Evolutionary conservation across 306 rosid genomes (phyloP).

Genomic region (Cicer arietinum): DNA sequence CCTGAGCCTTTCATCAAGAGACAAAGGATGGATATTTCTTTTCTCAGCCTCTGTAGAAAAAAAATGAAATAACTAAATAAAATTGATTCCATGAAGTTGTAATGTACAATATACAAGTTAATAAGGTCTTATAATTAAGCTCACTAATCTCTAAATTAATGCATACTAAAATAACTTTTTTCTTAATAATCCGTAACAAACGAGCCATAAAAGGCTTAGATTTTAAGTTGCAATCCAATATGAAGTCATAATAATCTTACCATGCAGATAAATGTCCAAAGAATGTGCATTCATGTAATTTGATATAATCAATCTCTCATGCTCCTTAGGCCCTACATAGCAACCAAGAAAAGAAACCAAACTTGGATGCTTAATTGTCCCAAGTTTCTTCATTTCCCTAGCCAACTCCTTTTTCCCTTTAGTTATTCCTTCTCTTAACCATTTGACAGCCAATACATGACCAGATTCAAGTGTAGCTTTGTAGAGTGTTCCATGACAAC

Average conservation of each 20-base stretch:
- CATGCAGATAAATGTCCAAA: constrained; percentile 72
- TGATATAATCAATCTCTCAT: constrained; percentile 71
- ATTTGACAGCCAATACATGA: constrained; percentile 69
- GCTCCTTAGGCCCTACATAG: constrained; percentile 76
- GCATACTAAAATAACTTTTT: too few species aligned
- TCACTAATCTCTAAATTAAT: too few species aligned
- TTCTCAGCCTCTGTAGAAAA: constrained; percentile 58
- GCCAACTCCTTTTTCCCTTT: constrained; percentile 80
- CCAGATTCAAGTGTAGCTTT: constrained; percentile 78
- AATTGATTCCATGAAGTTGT: constrained; percentile 33
- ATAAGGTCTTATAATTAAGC: neutral
- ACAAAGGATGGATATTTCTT: constrained; percentile 58
- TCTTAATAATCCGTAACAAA: too few species aligned
- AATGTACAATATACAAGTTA: constrained; percentile 14
- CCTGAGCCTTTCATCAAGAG: constrained; percentile 59
- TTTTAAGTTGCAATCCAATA: constrained; percentile 10
- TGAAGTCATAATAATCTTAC: constrained; percentile 49
- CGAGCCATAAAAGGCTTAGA: neutral
- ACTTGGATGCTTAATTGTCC: constrained; percentile 74
- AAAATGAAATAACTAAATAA: neutral
- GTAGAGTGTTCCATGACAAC: constrained; percentile 83
- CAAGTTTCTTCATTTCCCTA: constrained; percentile 80
- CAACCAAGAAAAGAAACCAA: constrained; percentile 74
- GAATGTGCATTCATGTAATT: constrained; percentile 69
- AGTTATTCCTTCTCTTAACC: constrained; percentile 81